phyloP scores from a whole-genome alignment of 2,329 filamentous ascomycete species.

The Penicillium sp. region DNA sequence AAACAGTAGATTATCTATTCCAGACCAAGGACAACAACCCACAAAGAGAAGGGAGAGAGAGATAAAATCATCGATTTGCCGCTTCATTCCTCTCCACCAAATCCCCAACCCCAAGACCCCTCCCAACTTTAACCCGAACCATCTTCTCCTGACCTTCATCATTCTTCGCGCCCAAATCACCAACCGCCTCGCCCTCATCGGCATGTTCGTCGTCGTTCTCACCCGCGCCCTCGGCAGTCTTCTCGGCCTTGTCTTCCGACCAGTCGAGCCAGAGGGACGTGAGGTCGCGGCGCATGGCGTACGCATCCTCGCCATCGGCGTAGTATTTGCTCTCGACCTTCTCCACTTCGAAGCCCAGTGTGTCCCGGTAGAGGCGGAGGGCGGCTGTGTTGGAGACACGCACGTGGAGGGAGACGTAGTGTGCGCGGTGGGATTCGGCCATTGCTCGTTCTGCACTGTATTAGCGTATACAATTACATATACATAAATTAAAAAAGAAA shows the following conservation, averaged over 20 bases:
- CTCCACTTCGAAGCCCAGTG: constrained; percentile 81
- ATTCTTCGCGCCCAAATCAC: constrained; percentile 56
- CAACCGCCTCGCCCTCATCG: constrained; percentile 69
- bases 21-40: too few relatives aligned
- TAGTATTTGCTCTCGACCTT: constrained; percentile 61
- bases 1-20: background rate
- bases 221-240: constrained; percentile 28
- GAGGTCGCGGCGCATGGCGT: constrained; percentile 87
- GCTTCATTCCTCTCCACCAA: constrained; percentile 48
- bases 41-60: too few relatives aligned
- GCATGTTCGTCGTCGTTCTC: constrained; percentile 21
- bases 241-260: constrained; percentile 43
- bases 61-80: constrained; percentile 11
- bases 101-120: constrained; percentile 69
- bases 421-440: constrained; percentile 87
- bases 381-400: constrained; percentile 90
- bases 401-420: constrained; percentile 94
- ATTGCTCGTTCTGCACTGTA: constrained; percentile 72
- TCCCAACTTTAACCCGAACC: constrained; percentile 81
- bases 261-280: constrained; percentile 43
- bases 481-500: background rate
- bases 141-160: constrained; percentile 54
- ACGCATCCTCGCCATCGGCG: constrained; percentile 95
- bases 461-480: background rate
- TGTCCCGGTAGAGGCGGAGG: constrained; percentile 87